A percentile compares a stretch with the other conserved stretches of the same genome.
phyloP scores from a whole-genome alignment of 2,329 filamentous ascomycete species.

The Beauveria rudraprayagi region DNA sequence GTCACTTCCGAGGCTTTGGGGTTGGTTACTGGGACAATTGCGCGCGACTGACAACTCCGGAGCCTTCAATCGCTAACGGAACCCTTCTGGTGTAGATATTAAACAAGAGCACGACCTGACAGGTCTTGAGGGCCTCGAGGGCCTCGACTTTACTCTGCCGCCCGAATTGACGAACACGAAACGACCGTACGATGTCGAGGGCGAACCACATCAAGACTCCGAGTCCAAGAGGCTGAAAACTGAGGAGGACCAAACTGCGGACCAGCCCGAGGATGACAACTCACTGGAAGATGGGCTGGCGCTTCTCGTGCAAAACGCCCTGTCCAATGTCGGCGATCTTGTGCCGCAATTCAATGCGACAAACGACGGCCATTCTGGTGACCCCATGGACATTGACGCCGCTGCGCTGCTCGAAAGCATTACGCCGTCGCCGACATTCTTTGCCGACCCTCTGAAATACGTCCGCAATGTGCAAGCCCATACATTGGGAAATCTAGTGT shows the following conservation, averaged over 20 bases:
- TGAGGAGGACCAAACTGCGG: not conserved
- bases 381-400: conserved; percentile 27
- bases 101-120: conserved; percentile 30
- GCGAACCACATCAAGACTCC: conserved; percentile 19
- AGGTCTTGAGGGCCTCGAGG: conserved; percentile 25
- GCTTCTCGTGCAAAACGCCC: conserved; percentile 32
- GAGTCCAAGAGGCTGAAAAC: conserved; percentile 10
- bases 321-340: conserved; percentile 31
- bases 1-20: not conserved
- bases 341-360: conserved; percentile 25
- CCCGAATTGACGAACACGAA: conserved; percentile 27
- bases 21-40: not conserved
- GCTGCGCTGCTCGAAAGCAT: conserved; percentile 21
- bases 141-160: conserved; percentile 27
- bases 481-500: conserved; percentile 34
- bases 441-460: conserved; percentile 29
- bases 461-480: conserved; percentile 30
- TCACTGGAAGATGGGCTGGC: conserved; percentile 29
- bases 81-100: conserved; percentile 22
- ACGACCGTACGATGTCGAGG: conserved; percentile 27
- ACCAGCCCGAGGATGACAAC: conserved; percentile 4
- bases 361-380: conserved; percentile 19
- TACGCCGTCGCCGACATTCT: conserved; percentile 24
- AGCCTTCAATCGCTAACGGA: conserved; percentile 18
- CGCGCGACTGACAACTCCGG: not conserved